These are phyloP conservation scores for Saccharomycopsis malanga DNA, from an alignment of 805 yeast species.

Conservation along the genomic window DNA sequence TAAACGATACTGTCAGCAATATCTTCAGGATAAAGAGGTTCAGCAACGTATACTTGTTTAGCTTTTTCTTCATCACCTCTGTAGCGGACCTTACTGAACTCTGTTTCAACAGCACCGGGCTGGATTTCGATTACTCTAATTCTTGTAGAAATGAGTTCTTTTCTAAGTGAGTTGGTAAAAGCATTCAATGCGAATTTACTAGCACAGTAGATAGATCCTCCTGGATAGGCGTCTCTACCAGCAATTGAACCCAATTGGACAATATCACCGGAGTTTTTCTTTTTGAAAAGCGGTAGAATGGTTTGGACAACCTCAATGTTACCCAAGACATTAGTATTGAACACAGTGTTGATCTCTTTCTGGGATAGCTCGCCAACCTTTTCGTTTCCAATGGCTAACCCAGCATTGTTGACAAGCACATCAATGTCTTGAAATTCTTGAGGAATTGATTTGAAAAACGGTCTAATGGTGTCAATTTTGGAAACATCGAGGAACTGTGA, in stretches of 20 bases:
- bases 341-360: conserved; percentile 36
- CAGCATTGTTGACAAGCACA: conserved; percentile 58
- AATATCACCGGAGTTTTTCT: conserved; percentile 44
- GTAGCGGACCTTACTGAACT: conserved; percentile 52
- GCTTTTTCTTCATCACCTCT: conserved; percentile 50
- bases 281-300: conserved; percentile 35
- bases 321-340: conserved; percentile 41
- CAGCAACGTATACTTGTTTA: conserved; percentile 46
- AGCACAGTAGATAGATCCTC: conserved; percentile 62
- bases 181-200: conserved; percentile 56
- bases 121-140: conserved; percentile 59
- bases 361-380: conserved; percentile 33
- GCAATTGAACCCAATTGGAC: conserved; percentile 64
- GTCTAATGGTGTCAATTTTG: conserved; percentile 40
- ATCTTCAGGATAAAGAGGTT: conserved; percentile 56
- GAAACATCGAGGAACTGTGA: conserved; percentile 51
- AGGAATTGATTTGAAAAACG: conserved; percentile 40
- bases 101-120: conserved; percentile 67
- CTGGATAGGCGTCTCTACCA: conserved; percentile 62
- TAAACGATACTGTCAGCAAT: conserved; percentile 69
- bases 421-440: conserved; percentile 51
- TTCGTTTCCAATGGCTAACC: conserved; percentile 38
- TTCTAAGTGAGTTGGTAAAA: conserved; percentile 54
- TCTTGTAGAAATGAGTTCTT: conserved; percentile 64
- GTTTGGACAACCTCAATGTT: conserved; percentile 39